Evolutionary conservation across 2,329 filamentous ascomycete species (phyloP), one percentile per base, ranked within the genome.

Genomic region (Lizonia empirigonia): DNA sequence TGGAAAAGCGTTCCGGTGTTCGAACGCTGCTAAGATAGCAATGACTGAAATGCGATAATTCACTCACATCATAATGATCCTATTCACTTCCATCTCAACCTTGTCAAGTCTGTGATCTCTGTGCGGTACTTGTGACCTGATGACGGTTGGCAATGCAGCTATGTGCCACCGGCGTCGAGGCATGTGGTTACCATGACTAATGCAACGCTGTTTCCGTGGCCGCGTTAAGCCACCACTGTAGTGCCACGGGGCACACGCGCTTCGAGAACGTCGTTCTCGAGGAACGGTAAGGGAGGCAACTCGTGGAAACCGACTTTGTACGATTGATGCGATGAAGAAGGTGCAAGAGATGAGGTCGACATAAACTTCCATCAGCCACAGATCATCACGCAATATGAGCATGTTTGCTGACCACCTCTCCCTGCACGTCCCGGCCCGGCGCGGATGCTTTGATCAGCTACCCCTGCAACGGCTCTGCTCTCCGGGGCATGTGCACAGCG

Each of bases 21-120:
- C 15, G 44, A 42, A 44, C 48, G 41, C 46, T 49, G 56, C 60
- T 63, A 64, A n/a, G 56, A 63, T 65, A 66, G 57, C 36, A 58
- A 62, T 44, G 10, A 61, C 57, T 45, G 57, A 56, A 57, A 62
- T 61, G 55, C 34, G 19, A 61, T 61, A 59, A 46, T 59, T 33
- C 26, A 30, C 39, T 33, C 37, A 49, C 40, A 49, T n/a, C 12
- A 15, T 12, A n/a, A 32, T 16, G 2, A 5, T 32, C 19, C 18
- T 13, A 37, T 38, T 13, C 18, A 18, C 10, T n/a, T 34, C 13
- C 18, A 1, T 20, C 32, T 12, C 2, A n/a, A 23, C n/a, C 12
- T 10, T 5, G 8, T 33, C 19, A 22, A 10, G 4, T n/a, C 9
- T 41, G 33, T 22, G 7, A 32, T 9, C 5, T 7, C 19, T 20